Base-by-base conservation (phyloP, 208 protist species). In the Naegleria lovaniensis region DNA sequence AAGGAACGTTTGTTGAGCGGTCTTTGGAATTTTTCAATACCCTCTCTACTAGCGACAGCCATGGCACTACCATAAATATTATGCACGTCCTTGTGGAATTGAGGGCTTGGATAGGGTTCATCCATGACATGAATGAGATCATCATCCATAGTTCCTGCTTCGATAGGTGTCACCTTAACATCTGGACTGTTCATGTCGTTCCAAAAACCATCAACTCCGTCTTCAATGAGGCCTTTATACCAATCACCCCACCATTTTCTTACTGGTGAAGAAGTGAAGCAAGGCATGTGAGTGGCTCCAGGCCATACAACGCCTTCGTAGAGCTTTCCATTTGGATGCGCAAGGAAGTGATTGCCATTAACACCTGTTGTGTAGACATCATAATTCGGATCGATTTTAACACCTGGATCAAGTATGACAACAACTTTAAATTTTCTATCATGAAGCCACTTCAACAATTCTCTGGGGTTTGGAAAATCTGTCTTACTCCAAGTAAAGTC, bases 121-220 rank as follows among this genome's bases (percentile, higher is more conserved):
- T 87, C 75, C 83, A 84, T 55, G 9, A 83, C 19, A 13, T 90
- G 48, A 40, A 90, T 38, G 88, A 83, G 25, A 83, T 79, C 33
- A n/a, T 52, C 43, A 90, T 88, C 88, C 40, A 88, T 90, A 13
- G 51, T 84, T 38, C 84, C 88, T 40, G 83, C 58, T 67, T 29
- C 19, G 9, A 91, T 36, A 16, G 48, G 48, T 9, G 15, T 38
- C 9, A 38, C 58, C 48, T 52, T 52, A 51, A 91, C 75, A n/a
- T 87, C 91, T 4, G 92, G 48, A 88, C 97, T 95, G 91, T 98
- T 97, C 96, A 98, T 98, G 90, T 98, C 96, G 7, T 94, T 92
- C 96, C 96, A 98, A 29, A 95, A 87, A n/a, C 92, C 94, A 92
- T 96, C 95, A 90, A 95, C 85, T 6, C 95, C 91, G 2, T 41